Percentiles rank a stretch among this genome's conserved stretches.
Conservation (phyloP, 768 basidiomycete genomes). For the Psilocybe tampanensis region DNA sequence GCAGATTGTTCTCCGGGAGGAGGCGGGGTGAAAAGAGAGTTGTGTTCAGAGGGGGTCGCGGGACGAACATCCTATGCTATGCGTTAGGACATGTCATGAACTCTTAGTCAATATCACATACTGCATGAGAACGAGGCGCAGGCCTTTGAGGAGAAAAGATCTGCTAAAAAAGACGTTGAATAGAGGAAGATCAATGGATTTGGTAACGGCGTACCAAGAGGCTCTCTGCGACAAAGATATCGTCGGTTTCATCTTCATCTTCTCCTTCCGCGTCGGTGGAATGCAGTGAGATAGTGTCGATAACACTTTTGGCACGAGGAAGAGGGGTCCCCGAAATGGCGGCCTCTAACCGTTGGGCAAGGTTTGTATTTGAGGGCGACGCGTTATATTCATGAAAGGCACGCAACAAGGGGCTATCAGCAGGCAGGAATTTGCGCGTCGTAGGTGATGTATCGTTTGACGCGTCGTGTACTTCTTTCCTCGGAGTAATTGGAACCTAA, state of each 20-base stretch:
- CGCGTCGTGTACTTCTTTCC: background rate
- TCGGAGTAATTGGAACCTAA: background rate
- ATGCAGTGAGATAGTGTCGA: slow-evolving; percentile 10
- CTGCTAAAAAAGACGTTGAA: no score
- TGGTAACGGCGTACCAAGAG: slow-evolving; percentile 16
- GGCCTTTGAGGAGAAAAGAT: no score
- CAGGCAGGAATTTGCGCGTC: slow-evolving; percentile 2
- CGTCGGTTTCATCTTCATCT: slow-evolving; percentile 20
- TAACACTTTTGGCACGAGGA: background rate
- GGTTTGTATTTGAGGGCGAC: background rate
- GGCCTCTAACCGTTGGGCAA: background rate
- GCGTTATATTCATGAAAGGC: background rate
- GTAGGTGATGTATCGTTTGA: background rate
- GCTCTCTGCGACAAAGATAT: slow-evolving; percentile 18
- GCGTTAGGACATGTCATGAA: no score
- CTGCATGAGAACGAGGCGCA: no score
- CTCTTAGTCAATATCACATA: no score
- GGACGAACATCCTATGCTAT: background rate
- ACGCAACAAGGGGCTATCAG: slow-evolving; percentile 1
- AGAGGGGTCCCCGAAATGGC: background rate
- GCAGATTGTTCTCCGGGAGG: slow-evolving; percentile 11
- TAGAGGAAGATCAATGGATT: no score
- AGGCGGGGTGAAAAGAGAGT: slow-evolving; percentile 21
- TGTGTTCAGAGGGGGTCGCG: background rate
- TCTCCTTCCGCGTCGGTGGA: slow-evolving; percentile 24